Evolutionary conservation across 2,329 filamentous ascomycete species (phyloP), one percentile per base, ranked within the genome.

Genomic region (Fusarium falciforme): DNA sequence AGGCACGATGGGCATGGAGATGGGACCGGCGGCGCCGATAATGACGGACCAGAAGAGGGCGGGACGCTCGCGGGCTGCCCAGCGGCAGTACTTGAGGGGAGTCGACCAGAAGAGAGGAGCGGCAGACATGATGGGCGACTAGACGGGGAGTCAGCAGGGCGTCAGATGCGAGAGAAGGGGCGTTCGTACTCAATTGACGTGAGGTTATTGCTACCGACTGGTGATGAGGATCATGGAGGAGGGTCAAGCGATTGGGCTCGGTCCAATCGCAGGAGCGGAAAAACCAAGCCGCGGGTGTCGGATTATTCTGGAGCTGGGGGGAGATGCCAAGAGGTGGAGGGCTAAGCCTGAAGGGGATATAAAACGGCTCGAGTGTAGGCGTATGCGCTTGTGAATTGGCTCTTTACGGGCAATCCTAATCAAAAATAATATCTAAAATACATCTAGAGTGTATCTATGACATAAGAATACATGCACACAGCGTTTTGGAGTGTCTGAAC

Each of bases 31-130:
- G 74, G 84, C 86, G 77, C 94, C 96, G 76, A 98, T 86, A 67
- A 94, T 81, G 79, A 94, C 86, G 78, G 94, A 94, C 89, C 91
- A 98, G 89, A 98, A 97, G 86, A 95, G 93, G 68, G 95, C 95
- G 61, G 96, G 96, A 83, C 93, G 93, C 84, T 96, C 93, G 85
- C 94, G 92, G 60, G 93, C 89, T 62, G 95, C 92, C 94, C 95
- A 98, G 84, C 92, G 92, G 80, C 93, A 85, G 91, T 98, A 98
- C 79, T 91, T 91, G 82, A 97, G 80, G 74, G 96, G 96, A 68
- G 90, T 89, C 76, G 91, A 89, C 91, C 93, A 98, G 93, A 99
- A 98, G 78, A 94, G 93, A 64, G 89, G 87, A 70, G 88, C 78
- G 79, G 84, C 79, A 73, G 90, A 88, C 92, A 95, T 95, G 73